A percentile compares a stretch with the other conserved stretches of the same genome.
These are phyloP conservation scores for Phytophthora citricola DNA, from an alignment of 352 stramenopile species.

Conservation along the genomic window DNA sequence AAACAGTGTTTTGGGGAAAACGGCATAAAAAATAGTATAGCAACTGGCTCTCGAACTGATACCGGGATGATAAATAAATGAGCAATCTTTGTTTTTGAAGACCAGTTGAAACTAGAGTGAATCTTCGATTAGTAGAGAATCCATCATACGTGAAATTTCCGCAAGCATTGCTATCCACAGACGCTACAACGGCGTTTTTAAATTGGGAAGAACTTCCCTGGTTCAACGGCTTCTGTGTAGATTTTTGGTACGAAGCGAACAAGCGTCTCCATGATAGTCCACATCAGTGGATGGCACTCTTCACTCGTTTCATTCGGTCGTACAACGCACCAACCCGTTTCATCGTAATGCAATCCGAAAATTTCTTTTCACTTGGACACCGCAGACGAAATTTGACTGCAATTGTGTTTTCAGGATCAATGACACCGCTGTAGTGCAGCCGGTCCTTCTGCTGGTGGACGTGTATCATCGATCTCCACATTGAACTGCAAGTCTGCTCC, in stretches of 20 bases:
- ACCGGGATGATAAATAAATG: too few relatives aligned
- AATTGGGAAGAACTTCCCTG: slow-evolving; percentile 15
- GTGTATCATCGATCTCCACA: slow-evolving; percentile 21
- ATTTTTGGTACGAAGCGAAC: slow-evolving; percentile 18
- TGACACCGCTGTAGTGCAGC: slow-evolving; percentile 6
- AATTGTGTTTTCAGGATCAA: slow-evolving; percentile 38
- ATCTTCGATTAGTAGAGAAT: slow-evolving; percentile 21
- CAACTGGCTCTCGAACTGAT: background rate
- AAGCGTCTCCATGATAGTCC: slow-evolving; percentile 28
- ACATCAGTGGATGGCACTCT: background rate
- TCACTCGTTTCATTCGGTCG: slow-evolving; percentile 5
- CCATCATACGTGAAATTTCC: slow-evolving; percentile 30
- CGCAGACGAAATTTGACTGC: slow-evolving; percentile 24
- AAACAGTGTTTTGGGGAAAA: too few relatives aligned
- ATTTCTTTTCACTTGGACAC: slow-evolving; percentile 10
- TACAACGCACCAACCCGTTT: slow-evolving; percentile 57
- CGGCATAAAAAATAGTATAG: background rate
- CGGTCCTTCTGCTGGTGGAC: slow-evolving; percentile 10
- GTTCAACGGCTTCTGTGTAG: background rate
- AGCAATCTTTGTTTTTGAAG: too few relatives aligned
- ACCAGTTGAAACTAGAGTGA: background rate
- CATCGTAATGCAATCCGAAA: slow-evolving; percentile 50
- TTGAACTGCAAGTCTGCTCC: slow-evolving; percentile 13
- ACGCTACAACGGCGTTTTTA: slow-evolving; percentile 23
- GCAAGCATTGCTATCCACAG: slow-evolving; percentile 24